Evolutionary conservation across 306 rosid species (phyloP).

Genomic region (Sindora glabra): DNA sequence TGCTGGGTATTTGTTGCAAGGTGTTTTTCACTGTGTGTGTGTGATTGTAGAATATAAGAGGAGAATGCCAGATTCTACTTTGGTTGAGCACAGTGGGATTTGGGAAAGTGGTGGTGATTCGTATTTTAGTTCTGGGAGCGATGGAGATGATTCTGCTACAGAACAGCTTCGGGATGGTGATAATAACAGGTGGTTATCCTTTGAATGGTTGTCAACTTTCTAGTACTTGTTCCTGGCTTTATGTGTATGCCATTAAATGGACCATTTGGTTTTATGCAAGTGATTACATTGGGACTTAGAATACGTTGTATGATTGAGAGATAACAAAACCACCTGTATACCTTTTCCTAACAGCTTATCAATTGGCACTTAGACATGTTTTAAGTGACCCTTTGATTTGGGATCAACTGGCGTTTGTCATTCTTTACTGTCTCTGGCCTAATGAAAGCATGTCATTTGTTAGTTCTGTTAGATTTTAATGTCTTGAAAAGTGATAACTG

Average conservation of each 20-base stretch:
- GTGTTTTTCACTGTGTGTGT: conserved; percentile 47
- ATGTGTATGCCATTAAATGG: background rate
- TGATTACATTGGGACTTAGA: too few species aligned
- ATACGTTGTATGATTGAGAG: too few species aligned
- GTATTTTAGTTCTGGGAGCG: conserved; percentile 48
- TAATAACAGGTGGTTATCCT: conserved; percentile 38
- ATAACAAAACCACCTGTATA: too few species aligned
- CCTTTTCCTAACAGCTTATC: too few species aligned
- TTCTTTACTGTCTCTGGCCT: too few species aligned
- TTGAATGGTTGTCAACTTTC: background rate
- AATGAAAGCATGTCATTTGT: too few species aligned
- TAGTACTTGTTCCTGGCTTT: background rate
- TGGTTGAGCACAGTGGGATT: background rate
- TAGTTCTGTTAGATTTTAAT: too few species aligned
- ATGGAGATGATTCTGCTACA: conserved; percentile 29
- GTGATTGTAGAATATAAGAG: conserved; percentile 42
- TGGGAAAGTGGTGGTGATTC: conserved; percentile 38
- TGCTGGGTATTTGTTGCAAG: conserved; percentile 52
- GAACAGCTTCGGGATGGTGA: conserved; percentile 22
- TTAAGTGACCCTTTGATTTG: too few species aligned
- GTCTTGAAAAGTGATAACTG: too few species aligned
- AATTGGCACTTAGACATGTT: too few species aligned
- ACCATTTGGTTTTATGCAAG: background rate
- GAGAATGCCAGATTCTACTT: conserved; percentile 13
- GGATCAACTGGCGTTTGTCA: too few species aligned